These are phyloP conservation scores for Pseudonitzschia delicatissima DNA, from an alignment of 108 stramenopile genomes.

Conservation along the genomic window DNA sequence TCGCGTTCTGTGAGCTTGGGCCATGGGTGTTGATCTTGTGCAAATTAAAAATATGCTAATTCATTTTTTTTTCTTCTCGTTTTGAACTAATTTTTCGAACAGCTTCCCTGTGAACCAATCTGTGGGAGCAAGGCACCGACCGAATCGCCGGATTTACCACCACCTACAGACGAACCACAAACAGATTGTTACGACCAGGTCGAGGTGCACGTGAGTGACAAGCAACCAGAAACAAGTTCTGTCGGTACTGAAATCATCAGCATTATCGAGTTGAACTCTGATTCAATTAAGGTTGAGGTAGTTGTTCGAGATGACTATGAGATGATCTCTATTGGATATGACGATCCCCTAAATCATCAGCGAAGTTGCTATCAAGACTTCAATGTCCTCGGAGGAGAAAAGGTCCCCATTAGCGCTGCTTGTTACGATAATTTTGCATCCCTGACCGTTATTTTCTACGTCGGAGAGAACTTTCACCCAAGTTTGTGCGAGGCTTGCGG, in stretches of 20 bases:
- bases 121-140: too few species aligned
- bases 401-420: not conserved
- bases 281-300: not conserved
- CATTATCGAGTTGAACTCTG: not conserved
- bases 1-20: too few species aligned
- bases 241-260: not conserved
- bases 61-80: too few species aligned
- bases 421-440: slow-evolving; percentile 1
- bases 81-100: too few species aligned
- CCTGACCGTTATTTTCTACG: not conserved
- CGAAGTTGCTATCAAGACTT: not conserved
- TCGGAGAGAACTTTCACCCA: not conserved
- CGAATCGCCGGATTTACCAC: too few species aligned
- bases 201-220: not conserved
- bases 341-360: not conserved
- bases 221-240: not conserved
- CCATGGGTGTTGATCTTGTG: too few species aligned
- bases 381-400: not conserved
- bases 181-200: not conserved
- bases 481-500: not conserved
- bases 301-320: not conserved
- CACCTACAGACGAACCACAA: too few species aligned
- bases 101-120: slow-evolving; percentile 15
- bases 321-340: not conserved
- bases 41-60: too few species aligned